Conservation (phyloP, 2,329 filamentous ascomycete species). For the Colletotrichum liaoningense region DNA sequence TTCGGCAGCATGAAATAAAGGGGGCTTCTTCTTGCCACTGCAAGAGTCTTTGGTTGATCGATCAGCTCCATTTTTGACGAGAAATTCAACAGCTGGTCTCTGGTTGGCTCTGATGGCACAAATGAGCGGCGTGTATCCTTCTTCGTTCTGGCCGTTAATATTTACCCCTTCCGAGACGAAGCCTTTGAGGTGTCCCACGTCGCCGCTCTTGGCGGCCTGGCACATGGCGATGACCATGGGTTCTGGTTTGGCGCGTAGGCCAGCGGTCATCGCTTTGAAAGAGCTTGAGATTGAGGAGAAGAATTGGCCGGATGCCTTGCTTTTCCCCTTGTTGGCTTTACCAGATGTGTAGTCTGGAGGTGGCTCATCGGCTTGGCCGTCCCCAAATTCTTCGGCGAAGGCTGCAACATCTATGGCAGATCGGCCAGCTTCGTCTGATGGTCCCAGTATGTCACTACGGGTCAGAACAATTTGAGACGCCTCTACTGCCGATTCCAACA, state of each 20-base stretch:
- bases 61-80: slow-evolving; percentile 47
- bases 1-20: slow-evolving; percentile 40
- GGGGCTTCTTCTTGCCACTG: slow-evolving; percentile 37
- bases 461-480: slow-evolving; percentile 23
- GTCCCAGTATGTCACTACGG: slow-evolving; percentile 8
- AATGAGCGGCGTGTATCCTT: slow-evolving; percentile 47
- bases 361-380: neutral
- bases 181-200: slow-evolving; percentile 46
- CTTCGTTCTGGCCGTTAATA: slow-evolving; percentile 49
- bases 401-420: neutral
- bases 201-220: slow-evolving; percentile 46
- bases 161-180: slow-evolving; percentile 49
- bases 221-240: slow-evolving; percentile 51
- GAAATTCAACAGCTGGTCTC: slow-evolving; percentile 44
- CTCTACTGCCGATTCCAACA: slow-evolving; percentile 28
- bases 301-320: slow-evolving; percentile 29
- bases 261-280: slow-evolving; percentile 49
- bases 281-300: slow-evolving; percentile 47
- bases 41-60: slow-evolving; percentile 34
- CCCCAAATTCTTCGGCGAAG: neutral
- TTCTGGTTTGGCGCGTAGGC: slow-evolving; percentile 48
- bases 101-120: slow-evolving; percentile 48
- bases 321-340: slow-evolving; percentile 26
- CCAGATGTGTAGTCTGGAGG: neutral
- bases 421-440: neutral